These are phyloP conservation scores for Penicillium turbatum DNA, from an alignment of 495 filamentous ascomycete genomes.

Conservation along the genomic window DNA sequence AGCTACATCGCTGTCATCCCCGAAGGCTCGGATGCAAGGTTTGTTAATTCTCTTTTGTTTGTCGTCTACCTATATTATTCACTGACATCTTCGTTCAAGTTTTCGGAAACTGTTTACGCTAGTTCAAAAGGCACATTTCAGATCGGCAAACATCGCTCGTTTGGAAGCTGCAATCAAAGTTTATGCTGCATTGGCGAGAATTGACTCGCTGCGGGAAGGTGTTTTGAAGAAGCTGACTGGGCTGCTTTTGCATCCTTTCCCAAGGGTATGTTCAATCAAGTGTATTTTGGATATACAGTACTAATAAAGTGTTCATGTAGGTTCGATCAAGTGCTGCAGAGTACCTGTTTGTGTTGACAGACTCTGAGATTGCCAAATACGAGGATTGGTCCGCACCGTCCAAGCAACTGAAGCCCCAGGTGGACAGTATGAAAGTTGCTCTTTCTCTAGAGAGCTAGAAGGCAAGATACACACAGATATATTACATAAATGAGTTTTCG, in stretches of 20 bases:
- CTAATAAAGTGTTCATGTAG: constrained; percentile 17
- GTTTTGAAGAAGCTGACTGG: constrained; percentile 52
- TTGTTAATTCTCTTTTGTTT: background rate
- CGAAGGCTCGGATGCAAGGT: constrained; percentile 22
- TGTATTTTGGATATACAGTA: background rate
- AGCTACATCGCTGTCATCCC: constrained; percentile 25
- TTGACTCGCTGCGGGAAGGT: constrained; percentile 36
- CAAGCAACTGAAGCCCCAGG: constrained; percentile 36
- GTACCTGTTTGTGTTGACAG: constrained; percentile 35
- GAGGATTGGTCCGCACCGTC: constrained; percentile 42
- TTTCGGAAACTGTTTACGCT: constrained; percentile 59
- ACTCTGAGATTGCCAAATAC: constrained; percentile 30
- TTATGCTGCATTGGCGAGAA: constrained; percentile 61
- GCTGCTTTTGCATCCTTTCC: constrained; percentile 62
- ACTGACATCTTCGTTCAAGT: constrained; percentile 20
- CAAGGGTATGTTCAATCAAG: constrained; percentile 38
- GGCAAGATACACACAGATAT: background rate
- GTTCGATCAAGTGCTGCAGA: constrained; percentile 38
- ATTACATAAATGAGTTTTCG: too few species aligned
- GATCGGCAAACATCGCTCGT: constrained; percentile 71
- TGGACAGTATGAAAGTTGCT: constrained; percentile 27
- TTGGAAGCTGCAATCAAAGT: constrained; percentile 72
- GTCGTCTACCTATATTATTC: background rate
- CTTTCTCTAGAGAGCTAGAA: constrained; percentile 5
- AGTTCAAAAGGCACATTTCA: constrained; percentile 75